Evolutionary conservation across 371 early-diverging fungal species (phyloP).

Genomic region (Mortierella sp.): DNA sequence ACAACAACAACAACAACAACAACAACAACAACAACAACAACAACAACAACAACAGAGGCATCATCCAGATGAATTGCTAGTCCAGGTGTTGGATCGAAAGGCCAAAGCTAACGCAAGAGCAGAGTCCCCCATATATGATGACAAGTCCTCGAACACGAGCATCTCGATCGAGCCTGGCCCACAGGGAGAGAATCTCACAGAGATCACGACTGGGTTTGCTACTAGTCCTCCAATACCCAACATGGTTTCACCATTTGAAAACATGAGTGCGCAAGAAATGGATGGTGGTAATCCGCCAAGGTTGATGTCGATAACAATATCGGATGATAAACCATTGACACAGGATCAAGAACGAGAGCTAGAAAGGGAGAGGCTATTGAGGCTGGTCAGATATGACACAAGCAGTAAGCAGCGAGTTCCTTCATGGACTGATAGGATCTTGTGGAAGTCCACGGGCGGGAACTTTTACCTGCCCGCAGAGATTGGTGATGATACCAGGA

Average conservation of each 20-base stretch:
- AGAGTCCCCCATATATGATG: no score
- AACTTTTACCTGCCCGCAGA: conserved; percentile 33
- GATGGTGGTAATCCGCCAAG: not conserved
- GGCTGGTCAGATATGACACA: conserved; percentile 70
- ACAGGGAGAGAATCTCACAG: no score
- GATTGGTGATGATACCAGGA: conserved; percentile 43
- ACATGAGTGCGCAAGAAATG: no score
- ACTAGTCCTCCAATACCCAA: no score
- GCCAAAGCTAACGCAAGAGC: no score
- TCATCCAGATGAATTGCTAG: not conserved
- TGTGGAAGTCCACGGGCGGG: conserved; percentile 65
- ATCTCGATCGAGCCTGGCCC: no score
- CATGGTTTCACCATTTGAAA: no score
- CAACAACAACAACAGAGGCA: not conserved
- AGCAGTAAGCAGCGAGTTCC: conserved; percentile 88
- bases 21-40: no score
- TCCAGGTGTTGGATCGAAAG: no score
- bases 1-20: no score
- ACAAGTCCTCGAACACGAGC: no score
- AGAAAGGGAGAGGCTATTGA: conserved; percentile 6
- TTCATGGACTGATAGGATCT: conserved; percentile 92
- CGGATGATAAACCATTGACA: not conserved
- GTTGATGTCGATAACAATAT: not conserved
- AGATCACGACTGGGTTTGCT: no score
- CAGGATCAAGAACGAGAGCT: conserved; percentile 10